Conservation (phyloP, 257 asterid species). For the Nyctanthes arbortristis region DNA sequence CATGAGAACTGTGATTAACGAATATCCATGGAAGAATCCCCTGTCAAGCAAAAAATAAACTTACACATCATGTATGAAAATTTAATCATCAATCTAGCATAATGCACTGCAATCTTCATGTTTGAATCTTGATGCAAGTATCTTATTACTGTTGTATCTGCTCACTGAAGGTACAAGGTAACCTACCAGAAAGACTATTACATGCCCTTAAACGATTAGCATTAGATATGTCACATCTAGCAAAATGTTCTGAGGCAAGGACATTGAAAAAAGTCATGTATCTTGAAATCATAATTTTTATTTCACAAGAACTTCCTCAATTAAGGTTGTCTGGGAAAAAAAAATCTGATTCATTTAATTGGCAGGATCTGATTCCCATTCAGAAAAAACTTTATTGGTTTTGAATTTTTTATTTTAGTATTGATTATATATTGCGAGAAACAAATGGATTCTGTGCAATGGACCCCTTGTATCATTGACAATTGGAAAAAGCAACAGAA, state of each 20-base stretch:
- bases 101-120: neutral
- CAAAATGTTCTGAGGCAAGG: slow-evolving; percentile 16
- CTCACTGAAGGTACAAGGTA: neutral
- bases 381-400: slow-evolving; percentile 12
- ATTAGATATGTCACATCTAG: slow-evolving; percentile 3
- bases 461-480: slow-evolving; percentile 18
- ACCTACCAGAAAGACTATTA: neutral
- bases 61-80: neutral
- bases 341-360: slow-evolving; percentile 3
- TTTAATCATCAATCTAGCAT: neutral
- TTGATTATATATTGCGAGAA: slow-evolving; percentile 7
- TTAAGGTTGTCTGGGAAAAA: slow-evolving; percentile 14
- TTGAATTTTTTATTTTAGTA: neutral
- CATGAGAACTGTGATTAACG: slow-evolving; percentile 52
- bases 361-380: slow-evolving; percentile 11
- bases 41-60: slow-evolving; percentile 25
- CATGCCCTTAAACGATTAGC: neutral
- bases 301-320: slow-evolving; percentile 13
- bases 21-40: slow-evolving; percentile 59
- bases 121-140: neutral
- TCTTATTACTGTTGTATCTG: neutral
- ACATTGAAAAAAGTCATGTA: neutral
- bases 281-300: slow-evolving; percentile 3
- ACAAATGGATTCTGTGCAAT: slow-evolving; percentile 1
- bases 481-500: slow-evolving; percentile 9